Evolutionary conservation across 2,329 filamentous ascomycete species (phyloP), one percentile per base, ranked within the genome.

Genomic region (Periconia digitata): DNA sequence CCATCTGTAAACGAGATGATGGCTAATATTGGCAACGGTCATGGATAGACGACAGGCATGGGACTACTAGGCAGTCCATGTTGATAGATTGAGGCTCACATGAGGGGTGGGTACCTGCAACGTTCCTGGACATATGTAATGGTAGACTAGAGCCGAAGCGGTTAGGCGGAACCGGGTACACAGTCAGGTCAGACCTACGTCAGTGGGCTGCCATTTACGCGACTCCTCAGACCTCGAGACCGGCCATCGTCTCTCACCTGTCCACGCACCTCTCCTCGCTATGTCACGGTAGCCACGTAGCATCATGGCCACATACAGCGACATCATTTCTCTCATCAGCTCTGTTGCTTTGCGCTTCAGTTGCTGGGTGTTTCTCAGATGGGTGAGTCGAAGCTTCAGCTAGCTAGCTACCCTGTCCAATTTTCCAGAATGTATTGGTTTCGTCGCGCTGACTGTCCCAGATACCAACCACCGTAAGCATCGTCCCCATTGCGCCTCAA

Each of bases 341-440:
- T 84, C 84, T 23, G 59, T 82, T 32, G 74, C 69, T 10, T 64
- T 85, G 43, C 76, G 82, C 47, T 43, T 77, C 4, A 64, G 72
- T 24, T 73, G 79, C 15, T 85, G 80, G 62, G 66, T 84, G 48
- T 86, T 86, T 62, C 65, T 87, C 43, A 74, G 84, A 75, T 85
- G 83, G 81, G 82, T 84, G 72, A 60, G 77, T 47, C 29, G 15
- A 66, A 41, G 38, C 16, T 21, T 4, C 20, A 15, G 32, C 20
- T 16, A 46, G 21, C 17, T 46, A 34, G 29, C n/a, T 38, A 22
- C 36, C 24, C 15, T 24, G 38, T 43, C 24, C 22, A 42, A 18
- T 32, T 17, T 16, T 16, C 32, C 34, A 36, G 29, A 40, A 22
- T n/a, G 17, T 13, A 44, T 44, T 44, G 42, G 20, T 16, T 15